These are phyloP conservation scores for Pseudogymnoascus sp. DNA, from an alignment of 2,329 filamentous ascomycete genomes.

Conservation along the genomic window DNA sequence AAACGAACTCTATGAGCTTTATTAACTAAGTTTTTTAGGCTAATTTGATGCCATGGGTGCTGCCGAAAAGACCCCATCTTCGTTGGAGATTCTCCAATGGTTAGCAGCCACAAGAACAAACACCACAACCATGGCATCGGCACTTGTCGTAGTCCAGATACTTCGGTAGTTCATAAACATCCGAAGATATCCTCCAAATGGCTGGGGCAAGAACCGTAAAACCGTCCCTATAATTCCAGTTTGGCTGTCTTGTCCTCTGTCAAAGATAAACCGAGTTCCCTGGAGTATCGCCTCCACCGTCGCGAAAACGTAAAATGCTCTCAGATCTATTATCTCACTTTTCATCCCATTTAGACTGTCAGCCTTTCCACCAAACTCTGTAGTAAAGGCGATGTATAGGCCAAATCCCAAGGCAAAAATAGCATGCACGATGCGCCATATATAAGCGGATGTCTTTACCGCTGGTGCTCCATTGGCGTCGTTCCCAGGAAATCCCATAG, in stretches of 20 bases:
- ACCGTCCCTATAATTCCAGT: conserved; percentile 56
- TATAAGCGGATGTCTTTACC: conserved; percentile 35
- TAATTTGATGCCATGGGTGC: not conserved
- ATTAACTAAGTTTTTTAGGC: not conserved
- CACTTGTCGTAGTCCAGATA: conserved; percentile 62
- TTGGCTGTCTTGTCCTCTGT: conserved; percentile 48
- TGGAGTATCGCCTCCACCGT: conserved; percentile 67
- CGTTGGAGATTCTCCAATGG: not conserved
- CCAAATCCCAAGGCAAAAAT: conserved; percentile 62
- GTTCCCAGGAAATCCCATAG: conserved; percentile 27
- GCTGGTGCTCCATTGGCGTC: conserved; percentile 20
- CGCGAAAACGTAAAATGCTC: conserved; percentile 65
- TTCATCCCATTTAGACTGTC: conserved; percentile 39
- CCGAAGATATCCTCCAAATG: conserved; percentile 52
- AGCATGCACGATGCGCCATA: conserved; percentile 69
- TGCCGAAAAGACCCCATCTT: conserved; percentile 29
- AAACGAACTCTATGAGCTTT: not conserved
- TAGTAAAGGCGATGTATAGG: conserved; percentile 59
- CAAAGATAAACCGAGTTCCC: conserved; percentile 60
- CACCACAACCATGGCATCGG: conserved; percentile 65
- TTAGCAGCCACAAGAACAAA: conserved; percentile 53
- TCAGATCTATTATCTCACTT: conserved; percentile 16
- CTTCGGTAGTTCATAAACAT: conserved; percentile 56
- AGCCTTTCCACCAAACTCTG: conserved; percentile 58
- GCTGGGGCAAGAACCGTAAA: conserved; percentile 56